phyloP scores from a whole-genome alignment of 2,329 filamentous ascomycete species.

The Periconia macrospinosa region DNA sequence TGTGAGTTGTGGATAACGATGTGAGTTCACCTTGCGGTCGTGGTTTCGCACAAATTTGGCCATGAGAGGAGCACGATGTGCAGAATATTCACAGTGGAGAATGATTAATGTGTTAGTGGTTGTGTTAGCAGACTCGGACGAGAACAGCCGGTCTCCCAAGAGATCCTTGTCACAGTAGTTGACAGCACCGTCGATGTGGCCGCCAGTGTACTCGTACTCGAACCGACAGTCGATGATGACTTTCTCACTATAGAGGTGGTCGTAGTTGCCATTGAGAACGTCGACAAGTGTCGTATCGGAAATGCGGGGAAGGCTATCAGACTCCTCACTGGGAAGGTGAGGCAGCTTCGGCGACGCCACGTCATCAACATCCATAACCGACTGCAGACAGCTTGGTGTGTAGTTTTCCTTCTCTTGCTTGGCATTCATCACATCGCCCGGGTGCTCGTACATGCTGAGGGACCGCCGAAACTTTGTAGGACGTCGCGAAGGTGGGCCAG shows the following conservation, averaged over 20 bases:
- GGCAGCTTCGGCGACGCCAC: constrained; percentile 74
- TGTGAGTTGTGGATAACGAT: constrained; percentile 83
- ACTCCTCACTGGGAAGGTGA: constrained; percentile 76
- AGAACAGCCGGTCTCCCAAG: constrained; percentile 77
- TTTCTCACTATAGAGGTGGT: constrained; percentile 74
- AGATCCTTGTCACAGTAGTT: constrained; percentile 98
- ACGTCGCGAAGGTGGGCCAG: constrained; percentile 70
- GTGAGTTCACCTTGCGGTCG: constrained; percentile 82
- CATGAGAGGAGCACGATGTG: constrained; percentile 92
- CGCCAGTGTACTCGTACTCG: constrained; percentile 97
- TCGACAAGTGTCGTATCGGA: constrained; percentile 77
- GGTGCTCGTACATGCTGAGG: constrained; percentile 96
- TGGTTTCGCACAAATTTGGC: constrained; percentile 88
- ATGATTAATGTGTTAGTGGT: constrained; percentile 82
- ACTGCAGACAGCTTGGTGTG: constrained; percentile 64
- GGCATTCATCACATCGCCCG: constrained; percentile 79
- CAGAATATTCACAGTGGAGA: constrained; percentile 98
- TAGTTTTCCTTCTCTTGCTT: constrained; percentile 65
- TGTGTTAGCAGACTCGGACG: constrained; percentile 57
- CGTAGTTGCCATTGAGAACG: constrained; percentile 84
- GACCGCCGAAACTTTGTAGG: constrained; percentile 77
- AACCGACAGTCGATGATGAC: constrained; percentile 96
- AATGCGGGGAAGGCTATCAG: constrained; percentile 87
- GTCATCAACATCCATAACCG: constrained; percentile 84
- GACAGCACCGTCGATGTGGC: constrained; percentile 88